Evolutionary conservation across 2,329 filamentous ascomycete genomes (phyloP).

Genomic region (Colletotrichum sp.): DNA sequence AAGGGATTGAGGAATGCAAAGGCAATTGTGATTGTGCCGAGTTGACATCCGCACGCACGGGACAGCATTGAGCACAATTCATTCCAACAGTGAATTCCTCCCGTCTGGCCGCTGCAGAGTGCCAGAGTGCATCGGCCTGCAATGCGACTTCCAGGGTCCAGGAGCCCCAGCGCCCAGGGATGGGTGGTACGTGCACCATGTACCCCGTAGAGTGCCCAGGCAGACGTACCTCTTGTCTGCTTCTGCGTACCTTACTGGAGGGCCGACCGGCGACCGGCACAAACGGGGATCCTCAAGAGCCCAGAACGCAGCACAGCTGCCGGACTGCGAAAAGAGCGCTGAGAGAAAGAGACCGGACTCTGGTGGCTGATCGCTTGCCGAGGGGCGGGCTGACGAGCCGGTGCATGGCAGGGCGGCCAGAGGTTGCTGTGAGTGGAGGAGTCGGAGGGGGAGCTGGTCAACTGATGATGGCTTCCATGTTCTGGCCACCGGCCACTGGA

Average conservation of each 20-base stretch:
- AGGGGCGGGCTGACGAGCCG: background rate
- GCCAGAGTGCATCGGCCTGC: background rate
- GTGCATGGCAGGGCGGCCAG: background rate
- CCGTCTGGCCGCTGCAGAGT: background rate
- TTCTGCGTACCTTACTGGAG: background rate
- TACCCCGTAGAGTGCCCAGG: background rate
- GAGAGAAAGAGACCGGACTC: background rate
- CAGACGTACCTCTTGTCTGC: background rate
- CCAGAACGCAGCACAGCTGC: background rate
- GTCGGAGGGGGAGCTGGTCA: background rate
- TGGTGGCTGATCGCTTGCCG: background rate
- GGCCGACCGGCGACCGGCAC: background rate
- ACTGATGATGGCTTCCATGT: background rate
- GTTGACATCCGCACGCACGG: background rate
- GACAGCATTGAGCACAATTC: background rate
- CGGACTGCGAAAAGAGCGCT: background rate
- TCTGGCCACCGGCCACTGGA: background rate
- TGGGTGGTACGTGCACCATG: background rate
- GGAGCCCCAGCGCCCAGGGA: background rate
- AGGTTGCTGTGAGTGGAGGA: background rate
- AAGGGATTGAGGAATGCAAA: background rate
- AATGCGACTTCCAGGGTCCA: constrained; percentile 9
- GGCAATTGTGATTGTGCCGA: background rate
- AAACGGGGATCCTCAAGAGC: background rate
- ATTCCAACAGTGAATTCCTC: background rate